Evolutionary conservation across 352 stramenopile species (phyloP).

Genomic region (Globisporangium middletonii): DNA sequence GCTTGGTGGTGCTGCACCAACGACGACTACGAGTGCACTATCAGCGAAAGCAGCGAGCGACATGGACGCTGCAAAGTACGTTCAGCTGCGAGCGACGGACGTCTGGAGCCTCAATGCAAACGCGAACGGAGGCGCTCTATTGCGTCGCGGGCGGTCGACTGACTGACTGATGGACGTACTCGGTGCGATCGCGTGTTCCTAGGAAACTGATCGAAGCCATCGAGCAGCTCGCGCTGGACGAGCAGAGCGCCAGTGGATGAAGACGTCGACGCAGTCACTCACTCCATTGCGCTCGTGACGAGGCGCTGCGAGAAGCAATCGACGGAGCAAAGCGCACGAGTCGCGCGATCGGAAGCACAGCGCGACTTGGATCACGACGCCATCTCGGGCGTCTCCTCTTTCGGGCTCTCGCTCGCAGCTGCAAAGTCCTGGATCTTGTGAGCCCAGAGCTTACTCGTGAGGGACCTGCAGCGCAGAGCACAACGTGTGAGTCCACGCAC

Average conservation of each 20-base stretch:
- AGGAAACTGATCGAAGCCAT: conserved; percentile 34
- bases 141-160: conserved; percentile 3
- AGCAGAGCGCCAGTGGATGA: conserved; percentile 2
- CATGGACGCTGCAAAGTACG: conserved; percentile 37
- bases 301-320: background rate
- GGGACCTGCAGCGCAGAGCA: conserved; percentile 18
- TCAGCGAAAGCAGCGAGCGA: conserved; percentile 34
- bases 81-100: background rate
- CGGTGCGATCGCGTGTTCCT: background rate
- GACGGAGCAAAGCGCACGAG: background rate
- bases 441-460: conserved; percentile 42
- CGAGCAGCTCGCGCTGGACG: conserved; percentile 26
- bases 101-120: background rate
- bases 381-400: conserved; percentile 4
- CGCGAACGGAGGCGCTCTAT: background rate
- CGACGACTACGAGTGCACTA: conserved; percentile 14
- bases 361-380: conserved; percentile 4
- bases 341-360: background rate
- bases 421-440: conserved; percentile 21
- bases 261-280: background rate
- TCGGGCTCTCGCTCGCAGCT: background rate
- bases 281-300: background rate
- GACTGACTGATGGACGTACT: background rate
- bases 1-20: background rate
- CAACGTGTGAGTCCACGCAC: background rate